Conservation (phyloP, 2,329 filamentous ascomycete species). For the Trichoderma harzianum region DNA sequence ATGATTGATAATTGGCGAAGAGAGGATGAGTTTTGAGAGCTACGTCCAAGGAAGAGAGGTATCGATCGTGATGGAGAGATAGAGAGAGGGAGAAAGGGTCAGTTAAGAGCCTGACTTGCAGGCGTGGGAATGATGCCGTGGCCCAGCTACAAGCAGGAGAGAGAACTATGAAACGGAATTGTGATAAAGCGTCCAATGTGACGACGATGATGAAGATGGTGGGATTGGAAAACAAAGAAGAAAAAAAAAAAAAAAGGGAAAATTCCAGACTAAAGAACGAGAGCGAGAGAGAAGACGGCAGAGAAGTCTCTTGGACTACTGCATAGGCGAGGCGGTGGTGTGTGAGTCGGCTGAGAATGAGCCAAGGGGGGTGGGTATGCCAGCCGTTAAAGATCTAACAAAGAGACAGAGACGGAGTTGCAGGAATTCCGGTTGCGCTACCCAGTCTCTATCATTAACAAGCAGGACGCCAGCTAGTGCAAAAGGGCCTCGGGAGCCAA, state of each 20-base stretch:
- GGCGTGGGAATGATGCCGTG: neutral
- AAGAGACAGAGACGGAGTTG: neutral
- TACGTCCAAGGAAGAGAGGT: neutral
- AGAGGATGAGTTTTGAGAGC: neutral
- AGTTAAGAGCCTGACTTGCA: neutral
- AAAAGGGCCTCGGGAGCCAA: conserved; percentile 15
- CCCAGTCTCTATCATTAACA: neutral
- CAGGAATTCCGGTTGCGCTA: neutral
- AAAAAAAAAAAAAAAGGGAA: neutral
- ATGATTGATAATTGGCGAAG: neutral
- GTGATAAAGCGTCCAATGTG: neutral
- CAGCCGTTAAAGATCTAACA: neutral
- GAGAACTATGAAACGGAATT: neutral
- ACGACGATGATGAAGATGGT: neutral
- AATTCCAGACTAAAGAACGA: neutral
- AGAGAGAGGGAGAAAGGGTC: neutral
- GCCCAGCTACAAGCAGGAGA: neutral
- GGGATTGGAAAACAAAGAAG: neutral
- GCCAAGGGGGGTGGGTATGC: neutral
- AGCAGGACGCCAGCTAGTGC: neutral
- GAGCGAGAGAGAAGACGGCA: neutral
- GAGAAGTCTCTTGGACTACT: neutral
- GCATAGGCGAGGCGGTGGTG: neutral
- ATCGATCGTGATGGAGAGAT: neutral
- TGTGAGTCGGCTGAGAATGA: conserved; percentile 3